A percentile compares a stretch with the other conserved stretches of the same genome.
phyloP scores from a whole-genome alignment of 2,329 filamentous ascomycete species.

The Aspergillus fumigatus region DNA sequence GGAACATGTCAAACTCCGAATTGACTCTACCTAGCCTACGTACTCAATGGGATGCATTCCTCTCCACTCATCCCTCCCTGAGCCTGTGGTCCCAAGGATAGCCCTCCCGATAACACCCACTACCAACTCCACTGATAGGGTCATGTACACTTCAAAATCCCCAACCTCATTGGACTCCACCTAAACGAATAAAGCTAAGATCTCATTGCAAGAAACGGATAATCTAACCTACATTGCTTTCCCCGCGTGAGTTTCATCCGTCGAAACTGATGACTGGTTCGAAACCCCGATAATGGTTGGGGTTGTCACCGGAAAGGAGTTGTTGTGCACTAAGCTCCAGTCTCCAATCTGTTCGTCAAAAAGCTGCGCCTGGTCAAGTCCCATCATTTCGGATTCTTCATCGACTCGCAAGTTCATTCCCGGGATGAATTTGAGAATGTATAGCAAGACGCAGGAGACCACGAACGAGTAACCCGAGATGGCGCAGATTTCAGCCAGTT shows the following conservation, averaged over 20 bases:
- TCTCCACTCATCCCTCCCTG: neutral
- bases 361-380: constrained; percentile 53
- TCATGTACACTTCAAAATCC: neutral
- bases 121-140: neutral
- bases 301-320: neutral
- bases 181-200: neutral
- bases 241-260: constrained; percentile 4
- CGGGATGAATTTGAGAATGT: constrained; percentile 52
- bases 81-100: neutral
- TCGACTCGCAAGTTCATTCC: constrained; percentile 51
- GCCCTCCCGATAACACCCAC: neutral
- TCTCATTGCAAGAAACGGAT: neutral
- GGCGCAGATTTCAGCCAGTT: constrained; percentile 53
- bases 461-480: constrained; percentile 52
- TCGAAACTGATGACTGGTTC: constrained; percentile 9
- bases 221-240: constrained; percentile 1
- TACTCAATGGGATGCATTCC: neutral
- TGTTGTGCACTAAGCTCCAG: constrained; percentile 37
- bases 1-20: neutral
- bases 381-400: constrained; percentile 53
- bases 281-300: constrained; percentile 12
- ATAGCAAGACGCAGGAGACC: constrained; percentile 49
- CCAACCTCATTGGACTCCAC: neutral
- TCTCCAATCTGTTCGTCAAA: constrained; percentile 55
- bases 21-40: neutral